phyloP scores from a whole-genome alignment of 805 yeast genomes.

The Wickerhamiella occidentalis region DNA sequence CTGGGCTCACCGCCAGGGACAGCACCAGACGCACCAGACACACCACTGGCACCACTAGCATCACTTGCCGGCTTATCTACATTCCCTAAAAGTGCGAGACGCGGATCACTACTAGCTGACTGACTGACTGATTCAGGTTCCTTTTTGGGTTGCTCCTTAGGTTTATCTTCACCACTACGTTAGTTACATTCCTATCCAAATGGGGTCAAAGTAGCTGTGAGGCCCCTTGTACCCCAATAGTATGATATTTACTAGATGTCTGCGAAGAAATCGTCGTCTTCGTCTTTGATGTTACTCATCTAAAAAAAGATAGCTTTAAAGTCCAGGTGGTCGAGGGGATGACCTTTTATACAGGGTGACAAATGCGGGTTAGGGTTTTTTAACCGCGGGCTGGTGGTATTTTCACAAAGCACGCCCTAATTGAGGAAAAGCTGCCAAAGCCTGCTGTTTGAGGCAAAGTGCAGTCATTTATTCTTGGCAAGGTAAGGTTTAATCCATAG shows the following conservation, averaged over 20 bases:
- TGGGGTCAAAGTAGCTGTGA: background rate
- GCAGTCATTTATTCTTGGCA: too few relatives aligned
- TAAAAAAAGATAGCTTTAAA: background rate
- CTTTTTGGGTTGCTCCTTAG: conserved; percentile 19
- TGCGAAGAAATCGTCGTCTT: conserved; percentile 88
- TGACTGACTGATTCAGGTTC: conserved; percentile 14
- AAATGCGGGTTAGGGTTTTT: too few relatives aligned
- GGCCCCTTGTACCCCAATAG: background rate
- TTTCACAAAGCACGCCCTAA: too few relatives aligned
- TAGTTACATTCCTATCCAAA: conserved; percentile 22
- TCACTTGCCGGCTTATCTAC: background rate
- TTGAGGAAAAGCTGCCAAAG: too few relatives aligned
- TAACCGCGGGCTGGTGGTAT: too few relatives aligned
- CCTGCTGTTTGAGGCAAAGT: too few relatives aligned
- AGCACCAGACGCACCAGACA: conserved; percentile 17
- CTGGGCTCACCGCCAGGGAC: conserved; percentile 9
- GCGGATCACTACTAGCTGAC: conserved; percentile 14
- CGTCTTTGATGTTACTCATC: conserved; percentile 36
- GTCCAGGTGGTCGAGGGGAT: background rate
- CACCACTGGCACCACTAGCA: background rate
- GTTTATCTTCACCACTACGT: conserved; percentile 26
- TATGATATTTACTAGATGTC: conserved; percentile 52
- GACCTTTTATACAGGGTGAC: background rate
- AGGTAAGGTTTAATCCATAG: too few relatives aligned
- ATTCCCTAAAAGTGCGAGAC: conserved; percentile 22